phyloP scores from a whole-genome alignment of 805 yeast species.

The Saturnispora sanitii region DNA sequence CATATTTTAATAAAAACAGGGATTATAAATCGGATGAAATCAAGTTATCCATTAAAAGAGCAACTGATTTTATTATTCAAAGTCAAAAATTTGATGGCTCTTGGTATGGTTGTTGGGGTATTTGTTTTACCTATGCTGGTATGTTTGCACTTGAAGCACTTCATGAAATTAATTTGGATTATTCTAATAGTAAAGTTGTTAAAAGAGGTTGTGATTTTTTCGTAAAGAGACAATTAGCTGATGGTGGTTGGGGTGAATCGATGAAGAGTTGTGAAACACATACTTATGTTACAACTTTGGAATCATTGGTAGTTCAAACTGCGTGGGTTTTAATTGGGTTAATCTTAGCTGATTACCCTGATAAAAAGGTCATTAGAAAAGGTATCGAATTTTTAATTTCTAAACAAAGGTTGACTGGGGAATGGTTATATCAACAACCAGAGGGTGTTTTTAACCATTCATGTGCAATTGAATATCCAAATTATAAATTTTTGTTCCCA shows the following conservation, averaged over 20 bases:
- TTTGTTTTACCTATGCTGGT: constrained; percentile 89
- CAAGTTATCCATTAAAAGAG: constrained; percentile 57
- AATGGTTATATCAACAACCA: constrained; percentile 73
- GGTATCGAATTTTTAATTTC: constrained; percentile 57
- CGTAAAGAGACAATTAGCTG: constrained; percentile 60
- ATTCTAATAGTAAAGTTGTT: constrained; percentile 52
- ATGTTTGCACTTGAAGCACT: constrained; percentile 98
- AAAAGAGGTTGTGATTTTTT: constrained; percentile 78
- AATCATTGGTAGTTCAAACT: constrained; percentile 76
- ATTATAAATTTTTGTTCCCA: constrained; percentile 80
- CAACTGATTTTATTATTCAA: constrained; percentile 58
- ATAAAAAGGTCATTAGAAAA: constrained; percentile 44
- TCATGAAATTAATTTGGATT: constrained; percentile 53
- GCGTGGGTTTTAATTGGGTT: constrained; percentile 87
- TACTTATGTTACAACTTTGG: constrained; percentile 51
- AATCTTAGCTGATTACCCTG: constrained; percentile 71
- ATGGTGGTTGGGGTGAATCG: constrained; percentile 98
- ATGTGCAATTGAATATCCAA: constrained; percentile 88
- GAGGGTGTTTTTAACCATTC: constrained; percentile 97
- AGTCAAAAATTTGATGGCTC: constrained; percentile 77
- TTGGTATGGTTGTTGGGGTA: constrained; percentile 99
- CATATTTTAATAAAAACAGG: constrained; percentile 59
- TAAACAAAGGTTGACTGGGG: constrained; percentile 67
- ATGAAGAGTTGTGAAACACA: constrained; percentile 83
- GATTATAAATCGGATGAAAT: constrained; percentile 61